Evolutionary conservation across 176 grass and related monocot species (phyloP).

Genomic region (Oryza nivara): DNA sequence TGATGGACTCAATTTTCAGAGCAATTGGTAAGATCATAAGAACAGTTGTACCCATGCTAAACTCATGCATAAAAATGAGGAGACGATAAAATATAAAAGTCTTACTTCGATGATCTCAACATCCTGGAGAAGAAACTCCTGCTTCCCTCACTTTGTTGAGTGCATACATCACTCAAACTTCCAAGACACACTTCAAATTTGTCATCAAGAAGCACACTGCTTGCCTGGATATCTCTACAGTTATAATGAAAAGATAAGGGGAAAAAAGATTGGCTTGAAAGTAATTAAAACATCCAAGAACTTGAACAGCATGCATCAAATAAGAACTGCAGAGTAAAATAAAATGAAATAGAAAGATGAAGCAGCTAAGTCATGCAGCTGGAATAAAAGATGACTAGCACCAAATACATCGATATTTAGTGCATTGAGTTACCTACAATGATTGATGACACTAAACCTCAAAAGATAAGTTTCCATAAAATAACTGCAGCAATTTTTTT

Average conservation of each 20-base stretch:
- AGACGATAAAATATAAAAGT: conserved; percentile 27
- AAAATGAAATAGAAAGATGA: conserved; percentile 4
- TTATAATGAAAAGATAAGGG: conserved; percentile 24
- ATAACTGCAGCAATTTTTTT: conserved; percentile 4
- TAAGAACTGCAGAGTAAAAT: conserved; percentile 19
- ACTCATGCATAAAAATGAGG: neutral
- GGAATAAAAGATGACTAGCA: neutral
- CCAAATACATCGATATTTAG: neutral
- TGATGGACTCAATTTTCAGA: neutral
- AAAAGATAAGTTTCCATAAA: neutral
- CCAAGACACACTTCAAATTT: conserved; percentile 92
- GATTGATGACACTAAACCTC: conserved; percentile 16
- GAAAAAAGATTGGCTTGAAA: neutral
- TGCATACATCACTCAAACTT: conserved; percentile 80
- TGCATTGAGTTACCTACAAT: neutral
- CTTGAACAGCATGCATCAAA: conserved; percentile 23
- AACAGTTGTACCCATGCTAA: neutral
- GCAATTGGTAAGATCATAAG: neutral
- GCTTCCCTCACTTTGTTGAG: conserved; percentile 67
- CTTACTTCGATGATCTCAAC: conserved; percentile 90
- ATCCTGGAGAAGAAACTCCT: conserved; percentile 74
- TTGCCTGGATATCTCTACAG: conserved; percentile 95
- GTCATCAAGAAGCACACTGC: conserved; percentile 91
- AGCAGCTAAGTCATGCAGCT: neutral
- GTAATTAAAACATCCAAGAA: conserved; percentile 26